Conservation (phyloP, 208 protist genomes). For the Acanthamoeba healyi region DNA sequence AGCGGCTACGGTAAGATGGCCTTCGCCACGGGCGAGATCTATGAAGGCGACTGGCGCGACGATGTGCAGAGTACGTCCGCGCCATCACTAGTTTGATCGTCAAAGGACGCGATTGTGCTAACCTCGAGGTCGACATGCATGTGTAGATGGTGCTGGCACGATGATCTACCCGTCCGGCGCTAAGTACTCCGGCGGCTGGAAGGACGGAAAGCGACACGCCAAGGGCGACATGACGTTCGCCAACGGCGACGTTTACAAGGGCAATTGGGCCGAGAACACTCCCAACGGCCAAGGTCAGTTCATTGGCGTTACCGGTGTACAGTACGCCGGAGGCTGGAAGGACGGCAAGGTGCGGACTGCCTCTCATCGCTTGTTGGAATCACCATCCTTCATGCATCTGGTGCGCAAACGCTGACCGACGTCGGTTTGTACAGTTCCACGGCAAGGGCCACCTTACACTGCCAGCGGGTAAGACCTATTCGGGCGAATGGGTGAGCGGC, state of each 20-base stretch:
- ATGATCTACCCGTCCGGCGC: constrained; percentile 63
- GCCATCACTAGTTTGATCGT: no score
- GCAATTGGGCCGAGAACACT: constrained; percentile 37
- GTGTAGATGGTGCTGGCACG: constrained; percentile 41
- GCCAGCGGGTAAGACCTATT: constrained; percentile 58
- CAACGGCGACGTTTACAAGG: constrained; percentile 70
- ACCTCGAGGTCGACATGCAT: no score
- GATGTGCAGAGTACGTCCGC: constrained; percentile 40
- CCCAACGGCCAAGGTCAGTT: constrained; percentile 60
- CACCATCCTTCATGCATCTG: no score
- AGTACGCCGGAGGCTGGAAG: constrained; percentile 66
- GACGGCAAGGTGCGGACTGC: constrained; percentile 61
- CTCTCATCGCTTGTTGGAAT: no score
- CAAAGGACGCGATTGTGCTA: not conserved
- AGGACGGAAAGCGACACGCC: constrained; percentile 63
- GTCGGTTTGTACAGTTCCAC: no score
- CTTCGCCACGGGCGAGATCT: constrained; percentile 68
- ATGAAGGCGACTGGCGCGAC: constrained; percentile 73
- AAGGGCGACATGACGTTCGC: constrained; percentile 67
- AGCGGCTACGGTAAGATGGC: constrained; percentile 62
- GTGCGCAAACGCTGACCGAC: no score
- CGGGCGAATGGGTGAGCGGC: constrained; percentile 70
- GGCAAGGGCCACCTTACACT: constrained; percentile 68
- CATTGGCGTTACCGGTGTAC: constrained; percentile 41
- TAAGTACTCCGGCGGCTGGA: constrained; percentile 64